Base-by-base conservation (phyloP, 257 asterid genomes). In the Rauvolfia tetraphylla region DNA sequence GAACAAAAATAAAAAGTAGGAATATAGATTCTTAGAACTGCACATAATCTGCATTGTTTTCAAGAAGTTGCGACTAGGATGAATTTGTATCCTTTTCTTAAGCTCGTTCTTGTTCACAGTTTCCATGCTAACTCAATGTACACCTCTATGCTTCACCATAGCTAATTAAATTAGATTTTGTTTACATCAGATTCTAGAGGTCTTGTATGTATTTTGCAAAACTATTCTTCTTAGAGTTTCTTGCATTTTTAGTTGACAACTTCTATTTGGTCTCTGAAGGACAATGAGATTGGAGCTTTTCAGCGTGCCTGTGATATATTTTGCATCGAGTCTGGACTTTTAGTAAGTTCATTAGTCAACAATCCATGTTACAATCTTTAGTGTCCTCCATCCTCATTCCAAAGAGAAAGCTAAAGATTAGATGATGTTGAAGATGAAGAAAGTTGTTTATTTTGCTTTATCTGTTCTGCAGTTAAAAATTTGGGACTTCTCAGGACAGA, bases 401-500 rank as follows among this genome's bases (percentile, higher is more conserved):
- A 7, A 18, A 25, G 53, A 56, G 38, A 73, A 59, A 34, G 29
- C 25, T 36, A 34, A 67, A 65, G 48, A 36, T 34, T 34, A 29
- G 61, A 22, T 1, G 46, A 42, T 20, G 34, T 20, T 68, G 71
- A 72, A 20, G 29, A 20, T 44, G 36, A 77, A 75, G 68, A 78
- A 69, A 70, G 63, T 74, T 67, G 73, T 71, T 71, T 49, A 70
- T 68, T n/a, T 78, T 74, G 42, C 62, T 75, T 58, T 49, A 56
- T 59, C 77, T 62, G 73, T 81, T 79, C 63, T 76, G 79, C 90
- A 92, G 97, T 80, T 90, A 75, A 88, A 81, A 76, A 80, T 92
- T 77, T 89, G 93, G 95, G 97, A 92, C 84, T 90, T 89, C 83
- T 90, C 96, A 38, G 88, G 91, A 66, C 89, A 85, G 85, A 90